Evolutionary conservation across 2,329 filamentous ascomycete genomes (phyloP).

Genomic region (Apiospora marii): DNA sequence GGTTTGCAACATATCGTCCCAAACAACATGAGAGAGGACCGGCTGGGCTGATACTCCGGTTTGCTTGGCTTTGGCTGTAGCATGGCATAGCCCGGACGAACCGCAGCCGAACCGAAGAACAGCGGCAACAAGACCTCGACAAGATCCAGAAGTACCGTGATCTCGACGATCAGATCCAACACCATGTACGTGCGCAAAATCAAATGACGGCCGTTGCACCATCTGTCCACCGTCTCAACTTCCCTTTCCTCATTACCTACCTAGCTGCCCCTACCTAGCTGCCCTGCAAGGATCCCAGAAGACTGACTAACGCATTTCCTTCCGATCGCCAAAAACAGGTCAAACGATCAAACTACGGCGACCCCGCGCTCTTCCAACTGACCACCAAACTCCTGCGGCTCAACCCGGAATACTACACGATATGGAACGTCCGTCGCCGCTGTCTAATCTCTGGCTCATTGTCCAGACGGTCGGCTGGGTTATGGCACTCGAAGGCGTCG

Average conservation of each 20-base stretch:
- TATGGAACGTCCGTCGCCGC: constrained; percentile 87
- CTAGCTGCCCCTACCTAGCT: too few species aligned
- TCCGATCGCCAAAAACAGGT: background rate
- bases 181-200: constrained; percentile 58
- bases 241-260: background rate
- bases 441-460: constrained; percentile 68
- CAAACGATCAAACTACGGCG: constrained; percentile 57
- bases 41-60: constrained; percentile 13
- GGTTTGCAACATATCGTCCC: constrained; percentile 4
- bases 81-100: constrained; percentile 82
- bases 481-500: constrained; percentile 62
- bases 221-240: background rate
- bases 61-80: constrained; percentile 53
- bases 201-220: constrained; percentile 32
- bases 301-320: constrained; percentile 26
- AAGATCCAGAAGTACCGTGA: constrained; percentile 80
- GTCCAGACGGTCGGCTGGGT: constrained; percentile 54
- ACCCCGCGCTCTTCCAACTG: constrained; percentile 66
- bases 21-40: constrained; percentile 3
- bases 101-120: constrained; percentile 70
- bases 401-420: constrained; percentile 89
- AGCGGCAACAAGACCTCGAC: constrained; percentile 73
- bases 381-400: constrained; percentile 76
- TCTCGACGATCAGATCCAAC: constrained; percentile 72
- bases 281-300: background rate